These are phyloP conservation scores for Suillus weaverae DNA, from an alignment of 768 basidiomycete species.

Conservation along the genomic window DNA sequence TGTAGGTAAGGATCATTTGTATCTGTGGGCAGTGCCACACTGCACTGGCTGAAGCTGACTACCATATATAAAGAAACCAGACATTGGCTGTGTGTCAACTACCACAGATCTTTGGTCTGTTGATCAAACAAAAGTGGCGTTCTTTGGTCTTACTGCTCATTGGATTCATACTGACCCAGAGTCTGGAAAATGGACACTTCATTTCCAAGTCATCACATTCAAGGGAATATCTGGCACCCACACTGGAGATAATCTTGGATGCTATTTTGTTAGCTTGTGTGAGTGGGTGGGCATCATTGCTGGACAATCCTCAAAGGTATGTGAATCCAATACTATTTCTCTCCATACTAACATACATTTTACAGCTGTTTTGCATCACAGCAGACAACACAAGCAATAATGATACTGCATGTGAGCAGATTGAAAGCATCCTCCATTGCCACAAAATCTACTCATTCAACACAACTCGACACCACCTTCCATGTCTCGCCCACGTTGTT, in stretches of 20 bases:
- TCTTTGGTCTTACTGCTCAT: slow-evolving; percentile 20
- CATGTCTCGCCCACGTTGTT: slow-evolving; percentile 30
- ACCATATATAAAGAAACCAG: too few relatives aligned
- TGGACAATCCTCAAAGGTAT: slow-evolving; percentile 22
- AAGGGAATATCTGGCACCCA: slow-evolving; percentile 23
- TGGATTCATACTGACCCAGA: slow-evolving; percentile 27
- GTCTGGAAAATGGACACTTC: slow-evolving; percentile 8
- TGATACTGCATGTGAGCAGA: slow-evolving; percentile 14
- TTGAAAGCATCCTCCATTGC: slow-evolving; percentile 17
- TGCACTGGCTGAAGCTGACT: too few relatives aligned
- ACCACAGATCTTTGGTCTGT: slow-evolving; percentile 20
- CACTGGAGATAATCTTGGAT: slow-evolving; percentile 26
- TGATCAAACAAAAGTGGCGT: slow-evolving; percentile 20
- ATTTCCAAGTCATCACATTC: slow-evolving; percentile 24
- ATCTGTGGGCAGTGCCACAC: too few relatives aligned
- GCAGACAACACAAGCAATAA: slow-evolving; percentile 28
- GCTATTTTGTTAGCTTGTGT: slow-evolving; percentile 24
- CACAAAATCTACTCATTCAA: slow-evolving; percentile 13
- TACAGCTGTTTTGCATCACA: slow-evolving; percentile 20
- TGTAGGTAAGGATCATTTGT: too few relatives aligned
- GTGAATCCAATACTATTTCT: slow-evolving; percentile 6
- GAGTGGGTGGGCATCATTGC: slow-evolving; percentile 28
- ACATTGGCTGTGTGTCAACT: slow-evolving; percentile 13
- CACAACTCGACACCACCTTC: slow-evolving; percentile 19
- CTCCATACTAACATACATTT: slow-evolving; percentile 6